Evolutionary conservation across 1,284 basidiomycete species (phyloP).

Genomic region (Stygiomarasmius scandens): DNA sequence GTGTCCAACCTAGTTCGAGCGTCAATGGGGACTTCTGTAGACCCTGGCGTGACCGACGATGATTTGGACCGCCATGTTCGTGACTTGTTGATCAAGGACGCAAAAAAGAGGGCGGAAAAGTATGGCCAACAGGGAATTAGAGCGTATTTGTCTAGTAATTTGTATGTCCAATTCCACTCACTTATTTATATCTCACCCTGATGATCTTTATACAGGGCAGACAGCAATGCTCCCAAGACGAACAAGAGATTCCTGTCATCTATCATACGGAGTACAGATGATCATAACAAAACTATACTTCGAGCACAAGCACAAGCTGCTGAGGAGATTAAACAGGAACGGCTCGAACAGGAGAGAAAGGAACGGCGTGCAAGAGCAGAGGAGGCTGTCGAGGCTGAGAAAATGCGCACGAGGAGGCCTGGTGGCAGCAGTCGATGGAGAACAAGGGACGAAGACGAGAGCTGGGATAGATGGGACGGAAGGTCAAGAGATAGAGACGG

Average conservation of each 20-base stretch:
- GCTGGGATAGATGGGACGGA: constrained; percentile 53
- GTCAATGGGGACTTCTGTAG: constrained; percentile 71
- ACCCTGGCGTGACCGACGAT: constrained; percentile 70
- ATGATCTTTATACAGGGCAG: constrained; percentile 30
- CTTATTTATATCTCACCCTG: not conserved
- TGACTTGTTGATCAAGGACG: constrained; percentile 86
- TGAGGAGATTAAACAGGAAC: constrained; percentile 66
- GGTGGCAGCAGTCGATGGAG: constrained; percentile 33
- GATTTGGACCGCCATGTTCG: constrained; percentile 90
- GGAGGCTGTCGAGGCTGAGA: constrained; percentile 67
- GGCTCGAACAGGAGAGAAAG: constrained; percentile 61
- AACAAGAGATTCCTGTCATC: constrained; percentile 91
- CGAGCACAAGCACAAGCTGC: constrained; percentile 77
- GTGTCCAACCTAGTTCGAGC: constrained; percentile 86
- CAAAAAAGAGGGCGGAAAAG: constrained; percentile 82
- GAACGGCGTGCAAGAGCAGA: constrained; percentile 66
- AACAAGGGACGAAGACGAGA: constrained; percentile 28
- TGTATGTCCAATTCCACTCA: constrained; percentile 23
- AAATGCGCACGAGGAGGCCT: constrained; percentile 33
- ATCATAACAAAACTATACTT: constrained; percentile 86
- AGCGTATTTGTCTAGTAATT: constrained; percentile 61
- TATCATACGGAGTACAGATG: constrained; percentile 89
- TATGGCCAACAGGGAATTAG: constrained; percentile 69
- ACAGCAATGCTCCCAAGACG: constrained; percentile 74
- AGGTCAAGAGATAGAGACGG: constrained; percentile 46